phyloP scores from a whole-genome alignment of 495 filamentous ascomycete genomes.

The Penicillium paradoxum region DNA sequence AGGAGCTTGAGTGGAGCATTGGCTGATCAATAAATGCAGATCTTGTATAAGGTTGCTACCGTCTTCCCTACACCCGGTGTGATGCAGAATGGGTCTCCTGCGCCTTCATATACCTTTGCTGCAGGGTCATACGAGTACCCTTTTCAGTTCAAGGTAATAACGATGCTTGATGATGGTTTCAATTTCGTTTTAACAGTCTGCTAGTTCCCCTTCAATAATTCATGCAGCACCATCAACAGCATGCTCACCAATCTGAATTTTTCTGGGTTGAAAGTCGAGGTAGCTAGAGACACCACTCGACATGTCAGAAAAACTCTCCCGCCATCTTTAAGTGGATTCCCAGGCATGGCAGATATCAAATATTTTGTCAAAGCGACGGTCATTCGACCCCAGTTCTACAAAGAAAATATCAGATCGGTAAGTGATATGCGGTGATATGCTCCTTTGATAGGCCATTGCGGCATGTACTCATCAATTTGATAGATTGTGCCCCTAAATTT shows the following conservation, averaged over 20 bases:
- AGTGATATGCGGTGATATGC: slow-evolving; percentile 23
- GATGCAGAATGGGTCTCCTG: slow-evolving; percentile 38
- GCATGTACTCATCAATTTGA: slow-evolving; percentile 2
- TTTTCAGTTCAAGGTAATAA: slow-evolving; percentile 76
- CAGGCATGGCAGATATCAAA: slow-evolving; percentile 77
- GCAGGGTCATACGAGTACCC: slow-evolving; percentile 82
- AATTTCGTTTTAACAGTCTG: not conserved
- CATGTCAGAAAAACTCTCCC: slow-evolving; percentile 88
- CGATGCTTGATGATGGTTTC: not conserved
- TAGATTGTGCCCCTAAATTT: slow-evolving; percentile 68
- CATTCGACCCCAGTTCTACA: slow-evolving; percentile 72
- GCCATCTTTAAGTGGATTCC: slow-evolving; percentile 77
- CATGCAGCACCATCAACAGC: slow-evolving; percentile 61
- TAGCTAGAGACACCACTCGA: slow-evolving; percentile 48
- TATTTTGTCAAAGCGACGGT: slow-evolving; percentile 94
- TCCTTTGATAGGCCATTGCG: not conserved
- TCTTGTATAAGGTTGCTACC: slow-evolving; percentile 60
- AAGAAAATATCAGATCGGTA: slow-evolving; percentile 73
- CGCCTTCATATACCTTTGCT: slow-evolving; percentile 58
- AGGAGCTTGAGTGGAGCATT: not conserved
- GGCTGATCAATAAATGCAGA: slow-evolving; percentile 33
- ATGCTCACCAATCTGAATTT: slow-evolving; percentile 54
- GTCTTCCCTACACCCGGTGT: slow-evolving; percentile 60
- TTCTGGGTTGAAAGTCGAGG: slow-evolving; percentile 51
- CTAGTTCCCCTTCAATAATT: slow-evolving; percentile 84